Base-by-base conservation (phyloP, 2,329 filamentous ascomycete species). In the Fusarium sp. region DNA sequence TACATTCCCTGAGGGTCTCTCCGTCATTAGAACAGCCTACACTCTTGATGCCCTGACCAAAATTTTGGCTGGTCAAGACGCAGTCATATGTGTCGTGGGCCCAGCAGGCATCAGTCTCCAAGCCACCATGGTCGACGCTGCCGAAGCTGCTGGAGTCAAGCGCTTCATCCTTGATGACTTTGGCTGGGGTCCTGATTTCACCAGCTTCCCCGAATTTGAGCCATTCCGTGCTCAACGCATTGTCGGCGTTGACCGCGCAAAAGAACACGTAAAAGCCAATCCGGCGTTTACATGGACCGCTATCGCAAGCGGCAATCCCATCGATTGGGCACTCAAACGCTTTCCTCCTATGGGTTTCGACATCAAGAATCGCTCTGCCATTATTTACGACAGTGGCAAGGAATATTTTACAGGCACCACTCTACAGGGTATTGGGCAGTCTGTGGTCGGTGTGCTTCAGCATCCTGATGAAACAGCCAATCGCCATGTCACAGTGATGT, bases 261-360 rank as follows among this genome's bases (percentile, higher is more conserved):
- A 33, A 10, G 40, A 62, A 3, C 28, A 34, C n/a, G 55, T 58
- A 4, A 24, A 39, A 21, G 47, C 43, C 1, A 64, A 70, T 11
- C n/a, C 46, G 2, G 2, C 22, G 11, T 70, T 70, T 13, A 65
- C 54, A 4, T 70, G 67, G 67, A 70, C 67, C 0, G 61, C 58
- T 14, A 65, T 70, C 3, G 51, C 54, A 3, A 64, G 39, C 1
- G 67, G 67, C 2, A 70, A 70, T 5, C 67, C 67, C 0, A 57
- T 70, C 2, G 67, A 70, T 17, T 70, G 67, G 67, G 67, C 67
- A 1, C 38, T 69, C 5, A 70, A 64, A 15, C 53, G 54, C 11
- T 70, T 70, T 36, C 47, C 67, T 11, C 38, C 31, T 1, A 70
- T 70, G 67, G 67, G 67, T 0, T 70, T 70, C 3, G 33, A 70